Base-by-base conservation (phyloP, 2,329 filamentous ascomycete genomes). In the Arthrobotrys conoides region DNA sequence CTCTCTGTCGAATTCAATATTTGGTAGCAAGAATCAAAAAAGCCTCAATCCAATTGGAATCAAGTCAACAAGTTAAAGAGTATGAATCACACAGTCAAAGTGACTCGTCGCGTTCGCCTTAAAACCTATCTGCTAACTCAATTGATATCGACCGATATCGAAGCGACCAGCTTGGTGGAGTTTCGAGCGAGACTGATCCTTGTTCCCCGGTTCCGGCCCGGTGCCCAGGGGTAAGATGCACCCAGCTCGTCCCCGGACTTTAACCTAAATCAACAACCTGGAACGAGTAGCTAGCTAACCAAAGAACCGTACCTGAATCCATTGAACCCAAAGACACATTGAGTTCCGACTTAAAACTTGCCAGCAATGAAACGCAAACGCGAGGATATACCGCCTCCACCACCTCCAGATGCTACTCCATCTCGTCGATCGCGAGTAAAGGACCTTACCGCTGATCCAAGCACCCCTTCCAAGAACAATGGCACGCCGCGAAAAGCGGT, bases 331-430 rank as follows among this genome's bases (percentile, higher is more conserved):
- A 20, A 41, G 24, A 46, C 44, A 20, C 44, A 10, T 3, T 16
- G 30, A 14, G 30, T 53, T 30, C 24, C 55, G 20, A 30, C 16
- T 67, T 27, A 61, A n/a, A n/a, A 22, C 61, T 30, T 30, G 6
- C 6, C 55, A 51, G 61, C 65, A 18, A 73, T 79, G 75, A 79
- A 79, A 48, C 68, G 75, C 53, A 79, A 79, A 70, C 68, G 75
- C 64, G 75, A 72, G 49, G 75, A 72, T 46, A 68, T 64, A 44
- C 73, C 75, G 12, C 46, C 68, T 27, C 46, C 57, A 6, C 53
- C 68, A 70, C 48, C 68, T 51, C 63, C 68, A 24, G 44, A 68
- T 38, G 71, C 55, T 53, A 79, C 75, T 12, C 68, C 75, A 36
- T 68, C 68, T 41, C 75, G 75, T 36, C 63, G 63, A n/a, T 69